Evolutionary conservation across 495 filamentous ascomycete species (phyloP), one percentile per base, ranked within the genome.

Genomic region (Jackrogersella minutella): DNA sequence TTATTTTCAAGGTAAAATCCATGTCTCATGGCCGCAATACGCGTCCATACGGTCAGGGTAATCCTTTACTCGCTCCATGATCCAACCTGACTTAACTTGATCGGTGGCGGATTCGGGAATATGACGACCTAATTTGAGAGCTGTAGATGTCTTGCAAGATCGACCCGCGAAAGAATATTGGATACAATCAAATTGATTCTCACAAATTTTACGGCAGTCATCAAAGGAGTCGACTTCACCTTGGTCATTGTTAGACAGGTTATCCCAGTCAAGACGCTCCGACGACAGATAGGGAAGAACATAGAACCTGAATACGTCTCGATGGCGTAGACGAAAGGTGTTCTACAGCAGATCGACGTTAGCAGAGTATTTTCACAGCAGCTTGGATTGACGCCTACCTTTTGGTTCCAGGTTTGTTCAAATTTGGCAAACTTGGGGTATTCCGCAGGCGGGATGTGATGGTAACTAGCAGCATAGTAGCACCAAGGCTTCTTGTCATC

Each of bases 401-500:
- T 69, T 37, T 57, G 52, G 46, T 82, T 81, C 80, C 81, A 86
- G 0, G 60, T 58, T 14, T 78, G 75, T 33, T 84, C 82, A 62
- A 85, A 84, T 5, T 67, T 56, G 69, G 76, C 80, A 70, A 85
- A 77, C 10, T 55, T 68, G 19, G 75, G 62, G 14, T 82, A 80
- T 56, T 83, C 82, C 10, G 66, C 50, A 1, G 74, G 70, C 7
- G 62, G 73, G 68, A 85, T 78, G 58, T 84, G 81, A 57, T 84
- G 82, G 55, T 80, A 84, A 0, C 78, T 81, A n/a, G 82, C 66
- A 9, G 71, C 78, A 3, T 78, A 79, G 54, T 75, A 84, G 55
- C 82, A 85, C 82, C 82, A 85, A 0, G 81, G 79, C 31, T 72
- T 74, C 37, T 71, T 79, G 3, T 75, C 76, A 41, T 74, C 73